Percentiles rank a stretch among this genome's conserved stretches.
Evolutionary conservation across 441 rosid species (phyloP).

Genomic region (Brassica hybrid): DNA sequence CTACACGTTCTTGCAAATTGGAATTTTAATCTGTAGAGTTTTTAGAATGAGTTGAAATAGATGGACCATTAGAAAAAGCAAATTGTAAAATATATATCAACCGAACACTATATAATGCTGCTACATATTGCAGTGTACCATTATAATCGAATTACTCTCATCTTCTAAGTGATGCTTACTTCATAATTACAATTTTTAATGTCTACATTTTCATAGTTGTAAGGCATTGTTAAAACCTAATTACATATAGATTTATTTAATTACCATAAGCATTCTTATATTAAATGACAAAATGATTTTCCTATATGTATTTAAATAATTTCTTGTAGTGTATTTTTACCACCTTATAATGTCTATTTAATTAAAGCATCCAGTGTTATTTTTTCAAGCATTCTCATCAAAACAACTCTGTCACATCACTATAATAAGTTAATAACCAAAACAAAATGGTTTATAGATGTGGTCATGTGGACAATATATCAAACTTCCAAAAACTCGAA

Average conservation of each 20-base stretch:
- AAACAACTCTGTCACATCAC: conserved; percentile 5
- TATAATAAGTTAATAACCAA: background rate
- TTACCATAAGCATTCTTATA: background rate
- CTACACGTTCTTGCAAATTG: conserved; percentile 27
- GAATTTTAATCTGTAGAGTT: background rate
- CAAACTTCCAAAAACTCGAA: background rate
- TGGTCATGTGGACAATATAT: conserved; percentile 34
- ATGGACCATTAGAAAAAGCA: conserved; percentile 9
- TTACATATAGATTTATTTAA: background rate
- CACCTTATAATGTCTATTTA: background rate
- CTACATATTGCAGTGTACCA: background rate
- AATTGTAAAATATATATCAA: background rate
- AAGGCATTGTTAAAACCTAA: background rate
- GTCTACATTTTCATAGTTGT: background rate
- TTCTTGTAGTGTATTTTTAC: too few species aligned
- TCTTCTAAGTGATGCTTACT: background rate
- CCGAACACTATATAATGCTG: background rate
- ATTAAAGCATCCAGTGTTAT: background rate
- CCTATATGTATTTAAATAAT: too few species aligned
- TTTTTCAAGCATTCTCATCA: background rate
- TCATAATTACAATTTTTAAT: background rate
- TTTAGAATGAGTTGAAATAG: conserved; percentile 17
- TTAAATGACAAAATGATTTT: background rate
- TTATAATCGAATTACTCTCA: background rate
- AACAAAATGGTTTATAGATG: conserved; percentile 8